phyloP scores from a whole-genome alignment of 2,329 filamentous ascomycete species.

The Pyrenophora tritici-repentis region DNA sequence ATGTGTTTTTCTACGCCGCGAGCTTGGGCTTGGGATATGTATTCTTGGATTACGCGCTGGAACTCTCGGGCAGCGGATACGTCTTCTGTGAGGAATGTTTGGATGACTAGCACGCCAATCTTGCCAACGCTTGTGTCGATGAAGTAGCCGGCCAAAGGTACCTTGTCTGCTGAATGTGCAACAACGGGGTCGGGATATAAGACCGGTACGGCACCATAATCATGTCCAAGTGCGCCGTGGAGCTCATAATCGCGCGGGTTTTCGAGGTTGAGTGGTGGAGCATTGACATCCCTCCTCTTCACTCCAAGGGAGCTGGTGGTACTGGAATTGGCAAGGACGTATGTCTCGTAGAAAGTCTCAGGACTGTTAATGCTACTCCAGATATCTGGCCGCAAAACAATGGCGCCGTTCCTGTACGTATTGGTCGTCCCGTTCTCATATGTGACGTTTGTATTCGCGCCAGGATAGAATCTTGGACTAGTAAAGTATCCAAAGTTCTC shows the following conservation, averaged over 20 bases:
- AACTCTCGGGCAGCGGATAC: constrained; percentile 37
- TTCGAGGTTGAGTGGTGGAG: constrained; percentile 33
- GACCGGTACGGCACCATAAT: constrained; percentile 30
- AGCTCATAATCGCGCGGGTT: constrained; percentile 39
- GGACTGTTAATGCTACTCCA: constrained; percentile 45
- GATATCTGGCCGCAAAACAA: constrained; percentile 24
- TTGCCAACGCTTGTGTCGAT: constrained; percentile 49
- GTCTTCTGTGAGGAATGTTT: constrained; percentile 47
- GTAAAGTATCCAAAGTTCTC: constrained; percentile 39
- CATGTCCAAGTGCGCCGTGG: constrained; percentile 20
- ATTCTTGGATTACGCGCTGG: constrained; percentile 46
- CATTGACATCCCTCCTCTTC: constrained; percentile 33
- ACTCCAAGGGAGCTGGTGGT: constrained; percentile 17
- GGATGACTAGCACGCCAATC: constrained; percentile 53
- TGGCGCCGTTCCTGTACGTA: constrained; percentile 38
- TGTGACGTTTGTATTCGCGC: constrained; percentile 32
- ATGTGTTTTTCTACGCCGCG: constrained; percentile 63
- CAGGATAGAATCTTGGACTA: constrained; percentile 42
- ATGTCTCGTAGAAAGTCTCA: constrained; percentile 48
- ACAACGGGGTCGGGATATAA: constrained; percentile 47
- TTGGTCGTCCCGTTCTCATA: constrained; percentile 46
- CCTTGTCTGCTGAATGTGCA: constrained; percentile 35
- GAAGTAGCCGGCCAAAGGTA: constrained; percentile 54
- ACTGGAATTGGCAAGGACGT: constrained; percentile 24
- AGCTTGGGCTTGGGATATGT: constrained; percentile 55